Conservation (phyloP, 176 grass and related monocot species). For the Aegilops umbellulata region DNA sequence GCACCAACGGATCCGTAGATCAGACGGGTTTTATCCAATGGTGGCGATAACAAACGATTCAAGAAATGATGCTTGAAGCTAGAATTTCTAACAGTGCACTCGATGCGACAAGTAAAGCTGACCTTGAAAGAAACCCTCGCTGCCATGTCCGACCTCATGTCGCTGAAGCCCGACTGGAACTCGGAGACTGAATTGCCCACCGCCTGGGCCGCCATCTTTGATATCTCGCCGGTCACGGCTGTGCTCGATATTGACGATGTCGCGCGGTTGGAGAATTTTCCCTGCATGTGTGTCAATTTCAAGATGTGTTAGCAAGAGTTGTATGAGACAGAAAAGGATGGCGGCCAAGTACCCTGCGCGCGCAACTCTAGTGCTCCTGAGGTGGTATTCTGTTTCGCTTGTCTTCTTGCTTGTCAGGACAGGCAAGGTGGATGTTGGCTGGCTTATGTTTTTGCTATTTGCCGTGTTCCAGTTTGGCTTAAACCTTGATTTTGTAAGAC, state of each 20-base stretch:
- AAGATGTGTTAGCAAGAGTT: neutral
- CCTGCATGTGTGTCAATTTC: slow-evolving; percentile 43
- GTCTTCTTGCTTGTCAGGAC: neutral
- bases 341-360: neutral
- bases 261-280: slow-evolving; percentile 60
- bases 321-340: neutral
- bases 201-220: slow-evolving; percentile 37
- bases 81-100: neutral
- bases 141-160: slow-evolving; percentile 53
- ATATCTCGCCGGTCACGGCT: slow-evolving; percentile 48
- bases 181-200: slow-evolving; percentile 62
- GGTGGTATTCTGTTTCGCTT: neutral
- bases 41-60: neutral
- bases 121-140: slow-evolving; percentile 87
- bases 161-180: slow-evolving; percentile 70
- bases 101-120: neutral
- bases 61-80: neutral
- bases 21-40: neutral
- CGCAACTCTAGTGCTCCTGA: neutral
- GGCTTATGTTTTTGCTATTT: neutral
- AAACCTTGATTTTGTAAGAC: neutral
- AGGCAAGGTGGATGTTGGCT: neutral
- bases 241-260: slow-evolving; percentile 50
- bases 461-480: neutral
- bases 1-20: neutral